A percentile compares a stretch with the other conserved stretches of the same genome.
These are phyloP conservation scores for Cutaneotrichosporon sp. DNA, from an alignment of 1,284 basidiomycete species.

Conservation along the genomic window DNA sequence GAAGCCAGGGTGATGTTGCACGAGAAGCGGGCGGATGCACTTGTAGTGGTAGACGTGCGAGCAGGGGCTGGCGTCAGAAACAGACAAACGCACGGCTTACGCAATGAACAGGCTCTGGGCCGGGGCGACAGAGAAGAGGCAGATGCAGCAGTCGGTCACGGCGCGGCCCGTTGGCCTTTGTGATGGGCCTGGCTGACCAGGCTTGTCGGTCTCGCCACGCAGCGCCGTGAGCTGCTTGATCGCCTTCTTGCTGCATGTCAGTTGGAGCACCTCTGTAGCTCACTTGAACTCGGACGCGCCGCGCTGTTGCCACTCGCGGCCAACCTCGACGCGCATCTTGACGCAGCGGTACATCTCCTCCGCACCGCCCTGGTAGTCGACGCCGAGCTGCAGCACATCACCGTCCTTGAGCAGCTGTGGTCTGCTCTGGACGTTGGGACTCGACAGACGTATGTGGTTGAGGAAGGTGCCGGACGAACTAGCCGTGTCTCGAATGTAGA, in stretches of 20 bases:
- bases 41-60: slow-evolving; percentile 99
- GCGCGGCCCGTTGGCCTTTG: slow-evolving; percentile 34
- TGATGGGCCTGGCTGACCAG: slow-evolving; percentile 17
- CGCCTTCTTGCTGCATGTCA: slow-evolving; percentile 44
- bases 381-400: slow-evolving; percentile 91
- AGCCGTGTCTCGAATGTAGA: slow-evolving; percentile 89
- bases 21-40: slow-evolving; percentile 88
- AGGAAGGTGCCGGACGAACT: slow-evolving; percentile 90
- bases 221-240: slow-evolving; percentile 49
- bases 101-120: slow-evolving; percentile 96
- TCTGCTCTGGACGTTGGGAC: slow-evolving; percentile 76
- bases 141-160: slow-evolving; percentile 91
- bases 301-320: slow-evolving; percentile 88
- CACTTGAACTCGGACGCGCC: slow-evolving; percentile 93
- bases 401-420: slow-evolving; percentile 85
- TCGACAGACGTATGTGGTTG: slow-evolving; percentile 86
- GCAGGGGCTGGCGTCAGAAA: slow-evolving; percentile 62
- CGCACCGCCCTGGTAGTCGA: slow-evolving; percentile 96
- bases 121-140: slow-evolving; percentile 91
- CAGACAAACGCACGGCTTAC: slow-evolving; percentile 28
- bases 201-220: slow-evolving; percentile 30
- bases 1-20: slow-evolving; percentile 86
- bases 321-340: slow-evolving; percentile 86
- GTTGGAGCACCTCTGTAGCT: slow-evolving; percentile 34
- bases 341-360: slow-evolving; percentile 98